A percentile compares a stretch with the other conserved stretches of the same genome.
Conservation (phyloP, 2,329 filamentous ascomycete species). For the Neonectria magnoliae region DNA sequence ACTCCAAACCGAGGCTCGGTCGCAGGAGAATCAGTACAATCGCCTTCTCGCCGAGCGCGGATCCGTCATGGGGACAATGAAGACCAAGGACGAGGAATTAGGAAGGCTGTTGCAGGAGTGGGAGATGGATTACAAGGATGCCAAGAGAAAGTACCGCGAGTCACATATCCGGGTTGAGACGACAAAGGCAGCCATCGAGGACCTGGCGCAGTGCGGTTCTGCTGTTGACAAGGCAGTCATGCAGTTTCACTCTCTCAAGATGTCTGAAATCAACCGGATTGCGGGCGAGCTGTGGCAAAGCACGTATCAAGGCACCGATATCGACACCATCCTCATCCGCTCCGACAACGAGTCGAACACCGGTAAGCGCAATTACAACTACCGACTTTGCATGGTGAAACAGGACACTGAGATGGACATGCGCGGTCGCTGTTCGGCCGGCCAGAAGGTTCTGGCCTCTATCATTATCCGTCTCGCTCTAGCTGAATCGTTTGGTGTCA, state of each 20-base stretch:
- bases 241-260: constrained; percentile 95
- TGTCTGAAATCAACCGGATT: constrained; percentile 97
- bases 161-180: constrained; percentile 90
- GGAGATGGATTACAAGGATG: constrained; percentile 87
- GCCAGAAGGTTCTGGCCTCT: constrained; percentile 94
- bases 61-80: constrained; percentile 80
- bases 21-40: constrained; percentile 74
- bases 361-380: constrained; percentile 90
- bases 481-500: constrained; percentile 94
- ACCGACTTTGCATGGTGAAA: constrained; percentile 98
- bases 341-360: constrained; percentile 83
- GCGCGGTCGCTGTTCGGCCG: constrained; percentile 95
- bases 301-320: constrained; percentile 96
- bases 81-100: constrained; percentile 85
- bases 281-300: constrained; percentile 96
- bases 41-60: constrained; percentile 77
- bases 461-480: constrained; percentile 98
- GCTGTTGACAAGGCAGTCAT: constrained; percentile 97
- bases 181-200: constrained; percentile 91
- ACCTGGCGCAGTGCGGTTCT: constrained; percentile 81
- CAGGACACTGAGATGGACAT: constrained; percentile 99
- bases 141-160: constrained; percentile 82
- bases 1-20: constrained; percentile 74
- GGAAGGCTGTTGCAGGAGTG: constrained; percentile 79
- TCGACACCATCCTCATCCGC: constrained; percentile 94